These are phyloP conservation scores for Plasmodium cynomolgi DNA, from an alignment of 169 alveolate genomes.

Conservation along the genomic window DNA sequence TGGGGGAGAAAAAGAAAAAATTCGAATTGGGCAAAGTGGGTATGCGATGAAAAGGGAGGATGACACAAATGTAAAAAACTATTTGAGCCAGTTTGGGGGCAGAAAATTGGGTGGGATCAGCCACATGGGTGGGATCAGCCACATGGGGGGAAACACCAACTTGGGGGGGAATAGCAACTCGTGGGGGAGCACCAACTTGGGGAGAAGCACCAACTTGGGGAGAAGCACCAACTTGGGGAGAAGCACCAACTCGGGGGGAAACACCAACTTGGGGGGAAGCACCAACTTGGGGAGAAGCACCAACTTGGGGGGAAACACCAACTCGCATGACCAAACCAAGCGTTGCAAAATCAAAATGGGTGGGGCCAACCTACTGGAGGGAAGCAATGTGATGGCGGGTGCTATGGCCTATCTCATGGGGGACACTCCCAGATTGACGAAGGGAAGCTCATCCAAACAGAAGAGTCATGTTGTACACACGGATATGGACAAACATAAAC, in stretches of 20 bases:
- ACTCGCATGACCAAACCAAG: not conserved
- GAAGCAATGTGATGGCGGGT: not conserved
- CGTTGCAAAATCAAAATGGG: not conserved
- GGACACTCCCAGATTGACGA: not conserved
- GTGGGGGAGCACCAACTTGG: too few relatives aligned
- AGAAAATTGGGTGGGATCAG: not conserved
- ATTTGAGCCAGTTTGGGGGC: conserved; percentile 4
- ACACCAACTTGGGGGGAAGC: too few relatives aligned
- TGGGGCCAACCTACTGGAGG: not conserved
- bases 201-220: too few relatives aligned
- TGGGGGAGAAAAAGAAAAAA: conserved; percentile 2
- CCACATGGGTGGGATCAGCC: not conserved
- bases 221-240: not conserved
- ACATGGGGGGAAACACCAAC: too few relatives aligned
- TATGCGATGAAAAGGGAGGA: not conserved
- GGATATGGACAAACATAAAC: not conserved
- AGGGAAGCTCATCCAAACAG: not conserved
- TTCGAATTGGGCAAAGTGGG: conserved; percentile 1
- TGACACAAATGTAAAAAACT: not conserved
- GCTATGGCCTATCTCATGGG: not conserved
- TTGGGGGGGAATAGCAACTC: too few relatives aligned
- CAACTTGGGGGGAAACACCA: not conserved
- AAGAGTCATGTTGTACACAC: not conserved
- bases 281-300: too few relatives aligned
- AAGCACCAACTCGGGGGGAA: not conserved